Percentiles rank a stretch among this genome's conserved stretches.
These are phyloP conservation scores for Linum lewisii DNA, from an alignment of 345 rosid species.

Conservation along the genomic window DNA sequence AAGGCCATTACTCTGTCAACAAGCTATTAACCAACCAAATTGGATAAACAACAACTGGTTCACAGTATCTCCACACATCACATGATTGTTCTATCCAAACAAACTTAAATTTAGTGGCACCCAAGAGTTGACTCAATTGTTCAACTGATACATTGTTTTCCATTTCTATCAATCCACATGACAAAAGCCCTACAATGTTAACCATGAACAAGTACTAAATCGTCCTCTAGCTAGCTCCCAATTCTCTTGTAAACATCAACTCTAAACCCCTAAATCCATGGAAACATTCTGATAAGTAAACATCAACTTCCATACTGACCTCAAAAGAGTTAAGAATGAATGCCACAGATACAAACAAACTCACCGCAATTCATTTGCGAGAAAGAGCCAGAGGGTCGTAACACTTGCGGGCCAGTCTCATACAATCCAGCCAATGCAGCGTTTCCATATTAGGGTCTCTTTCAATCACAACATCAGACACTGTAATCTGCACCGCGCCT, in stretches of 20 bases:
- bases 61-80: neutral
- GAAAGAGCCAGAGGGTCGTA: neutral
- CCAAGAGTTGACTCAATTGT: neutral
- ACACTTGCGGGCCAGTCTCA: constrained; percentile 19
- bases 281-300: neutral
- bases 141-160: neutral
- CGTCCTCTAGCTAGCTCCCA: neutral
- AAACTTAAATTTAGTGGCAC: neutral
- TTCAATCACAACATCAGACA: constrained; percentile 47
- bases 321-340: neutral
- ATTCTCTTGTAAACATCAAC: neutral
- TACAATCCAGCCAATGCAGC: constrained; percentile 67
- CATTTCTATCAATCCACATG: neutral
- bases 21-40: neutral
- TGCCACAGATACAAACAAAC: neutral
- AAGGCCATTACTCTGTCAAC: no score
- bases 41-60: neutral
- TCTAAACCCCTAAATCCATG: neutral
- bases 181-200: neutral
- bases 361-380: neutral
- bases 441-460: constrained; percentile 77
- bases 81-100: neutral
- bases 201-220: neutral
- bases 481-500: constrained; percentile 57
- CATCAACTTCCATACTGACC: neutral